A percentile compares a stretch with the other conserved stretches of the same genome.
These are phyloP conservation scores for Vitis hybrid DNA, from an alignment of 177 flowering plant species.

Conservation along the genomic window DNA sequence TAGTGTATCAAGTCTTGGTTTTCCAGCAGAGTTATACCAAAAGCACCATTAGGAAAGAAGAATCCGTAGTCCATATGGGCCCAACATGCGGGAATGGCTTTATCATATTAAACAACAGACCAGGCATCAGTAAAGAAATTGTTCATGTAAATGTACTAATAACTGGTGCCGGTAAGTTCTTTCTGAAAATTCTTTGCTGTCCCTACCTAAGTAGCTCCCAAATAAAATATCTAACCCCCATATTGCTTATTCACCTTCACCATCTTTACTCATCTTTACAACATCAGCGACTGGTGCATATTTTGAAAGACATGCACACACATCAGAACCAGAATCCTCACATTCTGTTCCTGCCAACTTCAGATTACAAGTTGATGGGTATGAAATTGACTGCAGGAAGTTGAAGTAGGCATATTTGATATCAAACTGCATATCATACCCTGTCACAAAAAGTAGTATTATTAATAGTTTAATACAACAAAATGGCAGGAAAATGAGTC, in stretches of 20 bases:
- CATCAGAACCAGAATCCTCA: conserved; percentile 7
- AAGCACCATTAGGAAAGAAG: no score
- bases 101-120: no score
- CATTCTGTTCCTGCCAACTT: not conserved
- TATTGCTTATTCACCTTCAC: not conserved
- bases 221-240: not conserved
- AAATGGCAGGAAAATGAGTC: not conserved
- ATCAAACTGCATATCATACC: conserved; percentile 99
- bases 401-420: conserved; percentile 92
- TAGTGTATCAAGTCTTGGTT: no score
- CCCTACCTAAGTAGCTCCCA: no score
- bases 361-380: conserved; percentile 8
- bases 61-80: no score
- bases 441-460: conserved; percentile 30
- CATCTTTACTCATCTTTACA: not conserved
- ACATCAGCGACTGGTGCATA: not conserved
- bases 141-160: no score
- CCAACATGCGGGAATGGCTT: no score
- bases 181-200: no score
- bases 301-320: conserved; percentile 2
- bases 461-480: not conserved
- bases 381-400: conserved; percentile 69
- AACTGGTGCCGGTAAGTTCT: no score
- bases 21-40: no score
- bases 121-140: no score